Evolutionary conservation across 2,329 filamentous ascomycete species (phyloP).

Genomic region (Ascochyta pisi): DNA sequence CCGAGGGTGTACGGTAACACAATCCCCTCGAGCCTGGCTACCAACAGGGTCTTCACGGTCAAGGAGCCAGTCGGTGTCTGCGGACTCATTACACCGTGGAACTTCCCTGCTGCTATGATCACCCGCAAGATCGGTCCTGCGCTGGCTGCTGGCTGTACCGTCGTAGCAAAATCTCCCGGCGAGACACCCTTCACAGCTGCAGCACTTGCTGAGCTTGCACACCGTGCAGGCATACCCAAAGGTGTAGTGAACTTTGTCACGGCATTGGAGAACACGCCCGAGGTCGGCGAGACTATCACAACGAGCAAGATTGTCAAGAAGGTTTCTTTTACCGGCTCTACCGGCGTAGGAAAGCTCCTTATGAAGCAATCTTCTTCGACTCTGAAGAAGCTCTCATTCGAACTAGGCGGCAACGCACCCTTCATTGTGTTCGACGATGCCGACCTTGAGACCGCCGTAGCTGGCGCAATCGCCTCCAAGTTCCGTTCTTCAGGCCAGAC

Average conservation of each 20-base stretch:
- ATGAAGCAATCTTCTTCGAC: conserved; percentile 90
- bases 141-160: conserved; percentile 92
- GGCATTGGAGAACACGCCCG: conserved; percentile 76
- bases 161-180: conserved; percentile 87
- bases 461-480: conserved; percentile 83
- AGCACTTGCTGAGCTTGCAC: conserved; percentile 83
- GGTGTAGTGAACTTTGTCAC: conserved; percentile 93
- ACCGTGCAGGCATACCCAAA: conserved; percentile 85
- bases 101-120: conserved; percentile 68
- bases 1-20: conserved; percentile 66
- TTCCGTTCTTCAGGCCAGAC: conserved; percentile 96
- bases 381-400: conserved; percentile 85
- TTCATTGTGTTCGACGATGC: conserved; percentile 98
- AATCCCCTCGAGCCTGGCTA: conserved; percentile 72
- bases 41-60: conserved; percentile 77
- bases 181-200: conserved; percentile 93
- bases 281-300: conserved; percentile 79
- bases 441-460: conserved; percentile 82
- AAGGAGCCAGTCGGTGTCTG: conserved; percentile 87
- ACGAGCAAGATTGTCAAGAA: conserved; percentile 81
- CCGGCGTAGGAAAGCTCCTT: conserved; percentile 72
- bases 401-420: conserved; percentile 92
- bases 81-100: conserved; percentile 87
- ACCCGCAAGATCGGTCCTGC: conserved; percentile 65
- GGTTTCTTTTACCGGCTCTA: conserved; percentile 88